phyloP scores from a whole-genome alignment of 805 yeast genomes.

The Lipomyces lipofer region DNA sequence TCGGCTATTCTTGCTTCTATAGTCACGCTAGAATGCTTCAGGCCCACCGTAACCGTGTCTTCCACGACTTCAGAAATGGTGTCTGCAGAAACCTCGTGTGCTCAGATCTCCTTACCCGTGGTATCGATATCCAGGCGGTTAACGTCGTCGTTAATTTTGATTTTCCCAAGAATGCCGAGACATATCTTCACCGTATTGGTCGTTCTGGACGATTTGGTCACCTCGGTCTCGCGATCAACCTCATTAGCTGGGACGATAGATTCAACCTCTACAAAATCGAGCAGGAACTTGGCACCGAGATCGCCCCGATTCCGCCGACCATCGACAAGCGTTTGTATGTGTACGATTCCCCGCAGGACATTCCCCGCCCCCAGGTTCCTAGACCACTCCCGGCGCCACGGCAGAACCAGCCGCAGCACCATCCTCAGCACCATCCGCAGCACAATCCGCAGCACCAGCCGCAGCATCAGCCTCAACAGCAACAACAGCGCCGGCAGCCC shows the following conservation, averaged over 20 bases:
- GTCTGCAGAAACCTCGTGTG: constrained; percentile 96
- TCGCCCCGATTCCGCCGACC: constrained; percentile 92
- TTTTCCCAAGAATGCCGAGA: constrained; percentile 97
- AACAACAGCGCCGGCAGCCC: constrained; percentile 39
- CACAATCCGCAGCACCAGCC: constrained; percentile 7
- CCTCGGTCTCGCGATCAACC: constrained; percentile 93
- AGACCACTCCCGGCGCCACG: constrained; percentile 27
- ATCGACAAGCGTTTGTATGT: constrained; percentile 89
- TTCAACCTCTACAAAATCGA: constrained; percentile 91
- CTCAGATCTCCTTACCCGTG: constrained; percentile 93
- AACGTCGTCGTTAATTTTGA: constrained; percentile 97
- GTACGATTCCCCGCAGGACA: constrained; percentile 29
- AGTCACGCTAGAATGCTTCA: constrained; percentile 98
- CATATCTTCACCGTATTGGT: constrained; percentile 97
- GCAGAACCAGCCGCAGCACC: constrained; percentile 25
- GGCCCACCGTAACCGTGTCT: constrained; percentile 93
- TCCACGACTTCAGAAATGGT: constrained; percentile 98
- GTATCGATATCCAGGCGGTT: constrained; percentile 98
- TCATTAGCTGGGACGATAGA: constrained; percentile 96
- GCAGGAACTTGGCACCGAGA: constrained; percentile 96
- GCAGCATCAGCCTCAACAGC: constrained; percentile 29
- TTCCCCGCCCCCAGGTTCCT: constrained; percentile 33
- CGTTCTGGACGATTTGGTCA: constrained; percentile 99
- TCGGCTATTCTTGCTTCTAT: constrained; percentile 94
- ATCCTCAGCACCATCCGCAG: constrained; percentile 10